A percentile compares a stretch with the other conserved stretches of the same genome.
These are phyloP conservation scores for Dendrostoma leiphaemia DNA, from an alignment of 2,329 filamentous ascomycete species.

Conservation along the genomic window DNA sequence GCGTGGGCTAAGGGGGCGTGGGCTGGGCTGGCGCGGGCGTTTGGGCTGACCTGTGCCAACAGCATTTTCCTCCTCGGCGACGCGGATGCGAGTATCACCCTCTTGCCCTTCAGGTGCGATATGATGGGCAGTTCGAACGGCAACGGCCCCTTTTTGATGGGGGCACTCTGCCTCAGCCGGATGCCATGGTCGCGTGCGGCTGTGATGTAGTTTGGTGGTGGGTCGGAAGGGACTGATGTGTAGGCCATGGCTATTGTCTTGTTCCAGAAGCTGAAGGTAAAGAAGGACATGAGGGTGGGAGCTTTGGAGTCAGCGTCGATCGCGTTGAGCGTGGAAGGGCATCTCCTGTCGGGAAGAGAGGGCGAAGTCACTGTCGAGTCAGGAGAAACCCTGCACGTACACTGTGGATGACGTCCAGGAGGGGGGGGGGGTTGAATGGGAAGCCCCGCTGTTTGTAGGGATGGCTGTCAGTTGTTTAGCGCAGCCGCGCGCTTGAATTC, in stretches of 20 bases:
- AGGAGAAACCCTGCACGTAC: too few species aligned
- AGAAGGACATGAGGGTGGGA: background rate
- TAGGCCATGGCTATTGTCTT: slow-evolving; percentile 16
- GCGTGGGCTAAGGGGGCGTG: too few species aligned
- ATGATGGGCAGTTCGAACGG: slow-evolving; percentile 81
- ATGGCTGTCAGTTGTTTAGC: too few species aligned
- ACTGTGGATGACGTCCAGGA: too few species aligned
- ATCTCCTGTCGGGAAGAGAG: too few species aligned
- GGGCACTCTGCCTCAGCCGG: slow-evolving; percentile 33
- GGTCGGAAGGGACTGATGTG: slow-evolving; percentile 30
- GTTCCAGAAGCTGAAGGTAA: slow-evolving; percentile 3
- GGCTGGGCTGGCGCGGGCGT: too few species aligned
- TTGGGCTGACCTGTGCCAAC: slow-evolving; percentile 61
- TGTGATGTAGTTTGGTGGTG: slow-evolving; percentile 46
- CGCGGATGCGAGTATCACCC: slow-evolving; percentile 85
- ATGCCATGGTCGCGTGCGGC: slow-evolving; percentile 38
- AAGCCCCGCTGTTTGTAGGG: too few species aligned
- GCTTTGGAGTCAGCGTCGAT: too few species aligned
- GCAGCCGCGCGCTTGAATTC: too few species aligned
- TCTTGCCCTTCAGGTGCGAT: slow-evolving; percentile 69
- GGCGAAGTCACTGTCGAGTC: too few species aligned
- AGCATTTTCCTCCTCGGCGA: slow-evolving; percentile 84
- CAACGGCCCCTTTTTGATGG: slow-evolving; percentile 50
- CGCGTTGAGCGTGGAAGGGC: too few species aligned
- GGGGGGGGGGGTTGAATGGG: too few species aligned